Evolutionary conservation across 129 eudicot genomes (phyloP).

Genomic region (Pseudognaphalium luteoalbum): DNA sequence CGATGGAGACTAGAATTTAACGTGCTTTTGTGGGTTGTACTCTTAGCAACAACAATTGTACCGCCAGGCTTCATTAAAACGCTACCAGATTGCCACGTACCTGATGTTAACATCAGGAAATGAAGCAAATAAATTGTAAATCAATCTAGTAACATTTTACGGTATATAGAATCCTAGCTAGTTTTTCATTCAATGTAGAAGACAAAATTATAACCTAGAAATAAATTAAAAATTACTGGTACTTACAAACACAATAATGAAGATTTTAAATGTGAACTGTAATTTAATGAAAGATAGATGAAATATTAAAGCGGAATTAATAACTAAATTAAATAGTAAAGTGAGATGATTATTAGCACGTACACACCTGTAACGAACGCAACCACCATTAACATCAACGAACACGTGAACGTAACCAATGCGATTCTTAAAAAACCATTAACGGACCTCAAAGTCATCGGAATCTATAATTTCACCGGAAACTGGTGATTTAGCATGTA

Average conservation of each 20-base stretch:
- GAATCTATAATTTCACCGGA: conserved; percentile 31
- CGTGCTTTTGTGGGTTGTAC: conserved; percentile 21
- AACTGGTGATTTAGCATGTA: conserved; percentile 30
- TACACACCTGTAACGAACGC: conserved; percentile 50
- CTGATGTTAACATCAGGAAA: conserved; percentile 24
- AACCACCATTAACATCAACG: conserved; percentile 38
- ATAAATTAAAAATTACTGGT: too few species aligned
- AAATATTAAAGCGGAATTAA: conserved; percentile 19
- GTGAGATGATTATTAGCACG: conserved; percentile 21
- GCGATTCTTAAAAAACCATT: conserved; percentile 33
- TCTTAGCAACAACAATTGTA: conserved; percentile 16
- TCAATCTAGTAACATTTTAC: neutral
- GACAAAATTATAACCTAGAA: conserved; percentile 19
- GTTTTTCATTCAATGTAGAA: conserved; percentile 28
- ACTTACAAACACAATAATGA: conserved; percentile 23
- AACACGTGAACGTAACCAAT: conserved; percentile 32
- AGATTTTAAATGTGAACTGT: conserved; percentile 1
- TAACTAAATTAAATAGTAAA: conserved; percentile 11
- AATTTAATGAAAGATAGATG: conserved; percentile 24
- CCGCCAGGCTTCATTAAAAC: conserved; percentile 12
- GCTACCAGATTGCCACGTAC: conserved; percentile 18
- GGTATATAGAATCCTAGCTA: neutral
- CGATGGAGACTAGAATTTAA: conserved; percentile 46
- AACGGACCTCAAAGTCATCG: conserved; percentile 36
- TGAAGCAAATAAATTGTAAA: neutral